A percentile compares a stretch with the other conserved stretches of the same genome.
Evolutionary conservation across 805 yeast genomes (phyloP).

Genomic region (Phaffomyces opuntiae): DNA sequence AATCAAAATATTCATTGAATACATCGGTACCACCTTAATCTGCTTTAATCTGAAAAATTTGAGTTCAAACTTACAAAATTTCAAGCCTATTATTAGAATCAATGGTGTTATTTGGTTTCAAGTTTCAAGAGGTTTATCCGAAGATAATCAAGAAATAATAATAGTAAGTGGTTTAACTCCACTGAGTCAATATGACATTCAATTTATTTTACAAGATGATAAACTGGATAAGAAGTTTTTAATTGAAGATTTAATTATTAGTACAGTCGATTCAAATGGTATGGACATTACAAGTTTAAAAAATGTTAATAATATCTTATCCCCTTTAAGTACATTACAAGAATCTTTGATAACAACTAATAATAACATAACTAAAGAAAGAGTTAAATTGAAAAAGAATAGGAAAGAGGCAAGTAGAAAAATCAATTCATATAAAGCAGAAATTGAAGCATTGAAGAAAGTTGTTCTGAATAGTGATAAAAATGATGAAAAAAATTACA

Average conservation of each 20-base stretch:
- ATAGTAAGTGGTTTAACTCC: conserved; percentile 62
- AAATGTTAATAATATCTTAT: conserved; percentile 28
- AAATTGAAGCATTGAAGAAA: conserved; percentile 45
- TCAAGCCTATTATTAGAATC: conserved; percentile 40
- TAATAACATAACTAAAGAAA: conserved; percentile 50
- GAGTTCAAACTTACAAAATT: conserved; percentile 22
- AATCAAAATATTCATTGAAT: conserved; percentile 36
- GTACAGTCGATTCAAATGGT: conserved; percentile 26
- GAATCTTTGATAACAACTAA: conserved; percentile 61
- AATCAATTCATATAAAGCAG: conserved; percentile 42
- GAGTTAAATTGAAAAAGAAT: conserved; percentile 46
- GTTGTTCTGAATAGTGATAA: conserved; percentile 41
- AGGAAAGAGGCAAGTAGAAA: conserved; percentile 54
- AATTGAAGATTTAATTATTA: conserved; percentile 32
- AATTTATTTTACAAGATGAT: conserved; percentile 30
- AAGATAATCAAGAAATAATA: conserved; percentile 39
- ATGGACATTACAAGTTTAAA: conserved; percentile 21
- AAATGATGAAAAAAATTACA: conserved; percentile 45
- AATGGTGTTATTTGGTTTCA: conserved; percentile 70
- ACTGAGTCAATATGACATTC: conserved; percentile 53
- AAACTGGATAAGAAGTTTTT: conserved; percentile 24
- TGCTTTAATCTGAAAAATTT: conserved; percentile 44
- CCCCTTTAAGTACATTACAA: conserved; percentile 59
- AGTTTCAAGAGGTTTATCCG: conserved; percentile 42
- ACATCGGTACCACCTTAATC: conserved; percentile 45